These are phyloP conservation scores for Penicillium freii DNA, from an alignment of 2,329 filamentous ascomycete genomes.

Conservation along the genomic window DNA sequence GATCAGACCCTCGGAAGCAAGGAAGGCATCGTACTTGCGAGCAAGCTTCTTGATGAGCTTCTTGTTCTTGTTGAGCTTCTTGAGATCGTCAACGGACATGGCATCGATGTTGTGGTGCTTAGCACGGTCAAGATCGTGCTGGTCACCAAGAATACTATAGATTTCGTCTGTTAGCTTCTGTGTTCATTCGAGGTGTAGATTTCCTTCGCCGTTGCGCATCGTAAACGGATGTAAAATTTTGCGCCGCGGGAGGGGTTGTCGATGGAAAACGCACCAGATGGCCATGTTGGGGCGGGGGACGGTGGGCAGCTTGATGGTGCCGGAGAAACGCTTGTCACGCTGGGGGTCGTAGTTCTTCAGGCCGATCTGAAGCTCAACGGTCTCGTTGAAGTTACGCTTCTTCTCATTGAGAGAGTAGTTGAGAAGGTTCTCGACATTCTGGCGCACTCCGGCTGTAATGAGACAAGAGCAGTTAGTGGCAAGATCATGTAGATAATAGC, in stretches of 20 bases:
- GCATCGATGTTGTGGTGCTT: slow-evolving; percentile 98
- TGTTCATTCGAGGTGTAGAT: neutral
- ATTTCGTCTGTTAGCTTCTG: neutral
- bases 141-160: slow-evolving; percentile 74
- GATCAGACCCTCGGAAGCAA: slow-evolving; percentile 95
- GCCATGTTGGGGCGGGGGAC: slow-evolving; percentile 88
- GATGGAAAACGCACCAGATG: slow-evolving; percentile 62
- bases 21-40: slow-evolving; percentile 99
- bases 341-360: slow-evolving; percentile 99
- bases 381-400: slow-evolving; percentile 98
- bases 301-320: slow-evolving; percentile 91
- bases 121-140: slow-evolving; percentile 99
- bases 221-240: neutral
- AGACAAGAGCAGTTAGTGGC: slow-evolving; percentile 14
- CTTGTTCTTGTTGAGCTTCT: slow-evolving; percentile 99
- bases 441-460: slow-evolving; percentile 78
- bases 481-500: neutral
- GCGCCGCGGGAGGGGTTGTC: neutral
- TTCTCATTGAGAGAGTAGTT: slow-evolving; percentile 94
- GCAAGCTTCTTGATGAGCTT: slow-evolving; percentile 99
- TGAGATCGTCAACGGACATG: slow-evolving; percentile 97
- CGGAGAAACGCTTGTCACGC: slow-evolving; percentile 99
- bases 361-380: slow-evolving; percentile 79
- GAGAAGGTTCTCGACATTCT: slow-evolving; percentile 89
- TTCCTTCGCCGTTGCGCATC: neutral